Conservation (phyloP, 345 rosid genomes). For the Hypericum androsaemum region DNA sequence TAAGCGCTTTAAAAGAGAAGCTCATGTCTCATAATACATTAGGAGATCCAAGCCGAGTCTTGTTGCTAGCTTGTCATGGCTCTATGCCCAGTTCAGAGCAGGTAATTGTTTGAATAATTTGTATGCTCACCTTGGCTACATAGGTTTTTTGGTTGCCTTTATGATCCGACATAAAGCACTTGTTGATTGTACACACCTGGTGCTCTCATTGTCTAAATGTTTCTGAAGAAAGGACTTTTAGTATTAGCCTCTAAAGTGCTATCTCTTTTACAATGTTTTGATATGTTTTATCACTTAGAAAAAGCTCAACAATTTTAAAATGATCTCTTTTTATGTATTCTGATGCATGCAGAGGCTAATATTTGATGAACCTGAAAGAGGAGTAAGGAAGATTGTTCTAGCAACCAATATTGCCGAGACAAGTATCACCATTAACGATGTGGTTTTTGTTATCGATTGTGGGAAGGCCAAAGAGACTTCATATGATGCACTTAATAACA, state of each 20-base stretch:
- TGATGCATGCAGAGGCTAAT: constrained; percentile 59
- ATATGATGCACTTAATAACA: constrained; percentile 86
- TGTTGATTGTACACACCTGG: no score
- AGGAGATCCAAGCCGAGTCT: constrained; percentile 60
- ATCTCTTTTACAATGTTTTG: no score
- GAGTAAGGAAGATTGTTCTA: constrained; percentile 78
- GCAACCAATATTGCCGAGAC: constrained; percentile 97
- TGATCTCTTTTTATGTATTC: no score
- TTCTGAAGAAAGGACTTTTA: no score
- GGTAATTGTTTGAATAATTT: constrained; percentile 26
- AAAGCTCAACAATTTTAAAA: no score
- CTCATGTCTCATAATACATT: constrained; percentile 54
- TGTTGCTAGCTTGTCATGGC: constrained; percentile 89
- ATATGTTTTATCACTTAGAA: no score
- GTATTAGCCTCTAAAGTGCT: no score
- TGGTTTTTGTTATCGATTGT: constrained; percentile 82
- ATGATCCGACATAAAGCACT: no score
- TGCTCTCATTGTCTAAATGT: no score
- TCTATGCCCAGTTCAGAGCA: constrained; percentile 96
- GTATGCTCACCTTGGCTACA: no score
- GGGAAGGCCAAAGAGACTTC: constrained; percentile 96
- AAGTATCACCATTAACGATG: constrained; percentile 86
- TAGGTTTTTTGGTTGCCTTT: no score
- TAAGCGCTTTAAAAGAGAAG: constrained; percentile 75
- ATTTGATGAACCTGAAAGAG: constrained; percentile 72